Percentiles rank a stretch among this genome's conserved stretches.
These are phyloP conservation scores for Beauveria scarabaeidicola DNA, from an alignment of 2,329 filamentous ascomycete species.

Conservation along the genomic window DNA sequence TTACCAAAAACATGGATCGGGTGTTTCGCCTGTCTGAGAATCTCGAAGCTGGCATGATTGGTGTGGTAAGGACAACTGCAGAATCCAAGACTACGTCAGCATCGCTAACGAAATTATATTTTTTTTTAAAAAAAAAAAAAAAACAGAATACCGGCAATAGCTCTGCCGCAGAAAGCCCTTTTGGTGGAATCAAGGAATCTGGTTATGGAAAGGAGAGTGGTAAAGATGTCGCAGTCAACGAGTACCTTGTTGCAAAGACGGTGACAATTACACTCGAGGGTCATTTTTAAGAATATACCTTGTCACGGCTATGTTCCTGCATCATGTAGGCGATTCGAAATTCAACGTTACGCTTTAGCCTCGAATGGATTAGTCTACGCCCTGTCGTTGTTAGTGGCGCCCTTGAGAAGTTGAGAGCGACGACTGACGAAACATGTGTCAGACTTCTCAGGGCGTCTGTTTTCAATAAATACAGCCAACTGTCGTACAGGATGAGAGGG, in stretches of 20 bases:
- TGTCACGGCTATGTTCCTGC: background rate
- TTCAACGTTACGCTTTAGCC: background rate
- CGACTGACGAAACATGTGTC: background rate
- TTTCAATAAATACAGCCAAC: background rate
- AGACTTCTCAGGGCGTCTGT: too few relatives aligned
- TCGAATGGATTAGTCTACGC: background rate
- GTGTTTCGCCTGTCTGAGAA: slow-evolving; percentile 35
- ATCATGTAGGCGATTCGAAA: background rate
- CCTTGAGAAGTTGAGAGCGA: too few relatives aligned
- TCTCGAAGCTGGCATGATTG: slow-evolving; percentile 37
- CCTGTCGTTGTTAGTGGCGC: background rate
- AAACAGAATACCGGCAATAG: slow-evolving; percentile 28
- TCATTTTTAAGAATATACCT: slow-evolving; percentile 20
- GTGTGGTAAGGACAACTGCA: slow-evolving; percentile 25
- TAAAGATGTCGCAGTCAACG: slow-evolving; percentile 38
- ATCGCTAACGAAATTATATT: background rate
- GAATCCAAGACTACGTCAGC: too few relatives aligned
- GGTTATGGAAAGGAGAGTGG: slow-evolving; percentile 39
- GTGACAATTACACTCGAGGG: slow-evolving; percentile 35
- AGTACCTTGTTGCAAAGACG: slow-evolving; percentile 38
- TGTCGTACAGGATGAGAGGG: background rate
- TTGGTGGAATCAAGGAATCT: slow-evolving; percentile 40
- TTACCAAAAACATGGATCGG: slow-evolving; percentile 38
- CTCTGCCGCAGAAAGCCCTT: slow-evolving; percentile 35
- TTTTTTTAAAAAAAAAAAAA: too few relatives aligned